Evolutionary conservation across 192 early-diverging fungal genomes (phyloP).

Genomic region (Powellomyces hirtus): DNA sequence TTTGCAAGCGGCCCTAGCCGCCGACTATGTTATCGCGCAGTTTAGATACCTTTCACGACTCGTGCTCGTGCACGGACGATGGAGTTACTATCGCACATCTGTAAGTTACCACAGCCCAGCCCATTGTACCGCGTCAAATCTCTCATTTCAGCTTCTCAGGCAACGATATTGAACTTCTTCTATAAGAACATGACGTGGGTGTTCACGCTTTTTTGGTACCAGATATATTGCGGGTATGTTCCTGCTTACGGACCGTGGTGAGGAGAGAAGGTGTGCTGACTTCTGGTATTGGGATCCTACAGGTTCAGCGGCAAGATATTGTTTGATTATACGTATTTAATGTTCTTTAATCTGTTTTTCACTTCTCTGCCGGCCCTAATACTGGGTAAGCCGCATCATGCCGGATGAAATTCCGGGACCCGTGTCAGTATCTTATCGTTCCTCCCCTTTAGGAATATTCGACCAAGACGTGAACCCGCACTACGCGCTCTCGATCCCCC

Average conservation of each 20-base stretch:
- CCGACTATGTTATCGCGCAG: slow-evolving; percentile 90
- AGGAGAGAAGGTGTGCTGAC: too few species aligned
- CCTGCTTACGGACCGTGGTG: too few species aligned
- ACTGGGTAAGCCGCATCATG: slow-evolving; percentile 7
- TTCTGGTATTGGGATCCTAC: not conserved
- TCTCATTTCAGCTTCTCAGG: slow-evolving; percentile 24
- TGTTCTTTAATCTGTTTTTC: slow-evolving; percentile 91
- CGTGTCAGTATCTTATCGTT: not conserved
- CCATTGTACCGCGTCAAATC: slow-evolving; percentile 21
- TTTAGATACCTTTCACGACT: slow-evolving; percentile 79
- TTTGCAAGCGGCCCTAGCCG: slow-evolving; percentile 77
- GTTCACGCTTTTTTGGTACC: slow-evolving; percentile 87
- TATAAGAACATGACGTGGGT: slow-evolving; percentile 97
- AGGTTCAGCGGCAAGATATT: slow-evolving; percentile 56
- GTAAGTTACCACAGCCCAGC: slow-evolving; percentile 7
- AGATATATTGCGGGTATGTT: slow-evolving; percentile 75
- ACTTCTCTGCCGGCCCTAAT: slow-evolving; percentile 72
- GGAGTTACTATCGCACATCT: slow-evolving; percentile 89
- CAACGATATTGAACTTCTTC: slow-evolving; percentile 91
- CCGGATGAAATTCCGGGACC: not conserved
- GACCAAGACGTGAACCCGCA: slow-evolving; percentile 70
- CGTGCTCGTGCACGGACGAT: slow-evolving; percentile 93
- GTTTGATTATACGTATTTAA: slow-evolving; percentile 75
- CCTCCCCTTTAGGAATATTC: slow-evolving; percentile 34
- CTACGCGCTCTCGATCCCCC: slow-evolving; percentile 46